Base-by-base conservation (phyloP, 139 green algal species). In the Prasinococcaceae sp. region DNA sequence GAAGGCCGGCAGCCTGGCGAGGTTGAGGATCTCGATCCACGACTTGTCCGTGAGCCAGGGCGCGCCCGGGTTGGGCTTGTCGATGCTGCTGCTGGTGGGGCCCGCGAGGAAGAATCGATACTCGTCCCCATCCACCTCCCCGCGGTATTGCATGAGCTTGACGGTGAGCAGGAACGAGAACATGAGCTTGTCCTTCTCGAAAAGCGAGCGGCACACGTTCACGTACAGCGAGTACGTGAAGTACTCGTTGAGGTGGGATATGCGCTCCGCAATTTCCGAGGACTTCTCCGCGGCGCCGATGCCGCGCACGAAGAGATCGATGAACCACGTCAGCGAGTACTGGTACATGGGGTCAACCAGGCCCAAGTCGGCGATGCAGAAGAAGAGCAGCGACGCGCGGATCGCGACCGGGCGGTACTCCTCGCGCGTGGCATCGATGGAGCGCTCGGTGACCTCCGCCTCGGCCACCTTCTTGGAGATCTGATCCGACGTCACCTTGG, bases 161-260 rank as follows among this genome's bases (percentile, higher is more conserved):
- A 80, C 65, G 5, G 66, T 43, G 16, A 89, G 79, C 65, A 84
- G 58, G 48, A 89, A 65, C 14, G 48, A 69, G 59, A 86, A 78
- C 63, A 85, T 79, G 39, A 89, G 78, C 75, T 89, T 89, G 70
- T 89, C 76, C 19, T 55, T 53, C 68, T 84, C 79, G 56, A 86
- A 84, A 42, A 86, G 72, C 19, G 69, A 79, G 28, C 79, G 68
- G 68, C 79, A 88, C 30, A 88, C 61, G 61, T 85, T 85, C 59
- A 80, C 63, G 60, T 86, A 90, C 36, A 90, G 65, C 6, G 49
- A 68, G 59, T 79, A 82, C 19, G 78, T 92, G 74, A 89, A 89
- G 58, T 73, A 60, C 25, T 79, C 68, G 66, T 92, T 88, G 22
- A 89, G 72, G 33, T 55, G 57, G 16, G 42, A 36, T 2, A 74